These are phyloP conservation scores for Colletotrichum musicola DNA, from an alignment of 2,329 filamentous ascomycete genomes.

Conservation along the genomic window DNA sequence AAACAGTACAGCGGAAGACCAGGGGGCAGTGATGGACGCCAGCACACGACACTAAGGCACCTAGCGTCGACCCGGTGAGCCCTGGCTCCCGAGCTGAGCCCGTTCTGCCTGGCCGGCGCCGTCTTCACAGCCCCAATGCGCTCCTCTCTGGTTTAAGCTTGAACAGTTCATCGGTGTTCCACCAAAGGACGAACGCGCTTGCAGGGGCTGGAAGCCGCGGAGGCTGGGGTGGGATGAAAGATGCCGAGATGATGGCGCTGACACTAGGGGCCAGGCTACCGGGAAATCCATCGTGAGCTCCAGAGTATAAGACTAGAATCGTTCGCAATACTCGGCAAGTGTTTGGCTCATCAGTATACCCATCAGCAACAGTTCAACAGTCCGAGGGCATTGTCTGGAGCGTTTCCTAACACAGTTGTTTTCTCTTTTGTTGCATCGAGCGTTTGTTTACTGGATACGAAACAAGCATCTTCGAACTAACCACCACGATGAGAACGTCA, in stretches of 20 bases:
- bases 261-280: too few relatives aligned
- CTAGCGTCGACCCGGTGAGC: constrained; percentile 1
- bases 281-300: too few relatives aligned
- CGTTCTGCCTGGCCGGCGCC: constrained; percentile 9
- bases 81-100: constrained; percentile 2
- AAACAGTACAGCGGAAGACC: background rate
- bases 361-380: too few relatives aligned
- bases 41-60: background rate
- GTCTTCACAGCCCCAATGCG: constrained; percentile 6
- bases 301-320: too few relatives aligned
- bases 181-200: constrained; percentile 1
- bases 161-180: background rate
- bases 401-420: too few relatives aligned
- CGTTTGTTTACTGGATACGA: too few relatives aligned
- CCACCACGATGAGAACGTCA: constrained; percentile 9
- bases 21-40: constrained; percentile 8
- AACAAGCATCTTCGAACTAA: background rate
- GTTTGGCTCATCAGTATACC: too few relatives aligned
- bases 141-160: constrained; percentile 1
- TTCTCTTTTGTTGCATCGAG: too few relatives aligned
- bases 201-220: background rate
- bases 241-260: too few relatives aligned
- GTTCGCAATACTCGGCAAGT: too few relatives aligned
- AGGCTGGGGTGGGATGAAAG: too few relatives aligned
- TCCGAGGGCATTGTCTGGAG: too few relatives aligned